A percentile compares a stretch with the other conserved stretches of the same genome.
These are phyloP conservation scores for Colletotrichum sp. DNA, from an alignment of 2,329 filamentous ascomycete genomes.

Conservation along the genomic window DNA sequence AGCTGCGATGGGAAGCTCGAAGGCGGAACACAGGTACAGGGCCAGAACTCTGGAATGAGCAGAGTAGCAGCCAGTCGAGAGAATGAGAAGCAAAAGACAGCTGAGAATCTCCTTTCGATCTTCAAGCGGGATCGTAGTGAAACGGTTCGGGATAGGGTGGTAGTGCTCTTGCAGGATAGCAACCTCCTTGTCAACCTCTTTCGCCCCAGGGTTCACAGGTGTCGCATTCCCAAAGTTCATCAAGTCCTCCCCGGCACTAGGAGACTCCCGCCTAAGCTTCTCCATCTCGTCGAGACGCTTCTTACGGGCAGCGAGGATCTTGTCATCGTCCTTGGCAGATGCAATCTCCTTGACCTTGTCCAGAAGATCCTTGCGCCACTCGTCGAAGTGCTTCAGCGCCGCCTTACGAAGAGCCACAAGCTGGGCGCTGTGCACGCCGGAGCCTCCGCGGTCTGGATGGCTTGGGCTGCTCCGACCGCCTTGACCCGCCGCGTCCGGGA, in stretches of 20 bases:
- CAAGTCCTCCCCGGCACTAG: conserved; percentile 42
- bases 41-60: conserved; percentile 75
- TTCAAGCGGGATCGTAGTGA: conserved; percentile 59
- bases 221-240: conserved; percentile 43
- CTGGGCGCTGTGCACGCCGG: conserved; percentile 25
- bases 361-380: conserved; percentile 79
- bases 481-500: conserved; percentile 14
- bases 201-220: conserved; percentile 23
- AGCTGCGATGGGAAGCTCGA: conserved; percentile 65
- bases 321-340: conserved; percentile 52
- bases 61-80: conserved; percentile 77
- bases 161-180: conserved; percentile 56
- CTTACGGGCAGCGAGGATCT: conserved; percentile 51
- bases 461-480: conserved; percentile 12
- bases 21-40: conserved; percentile 70
- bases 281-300: conserved; percentile 49
- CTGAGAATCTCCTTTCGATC: conserved; percentile 71
- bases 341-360: conserved; percentile 72
- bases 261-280: conserved; percentile 36
- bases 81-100: conserved; percentile 71
- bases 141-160: conserved; percentile 57
- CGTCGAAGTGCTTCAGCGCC: conserved; percentile 73
- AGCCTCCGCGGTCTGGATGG: conserved; percentile 16
- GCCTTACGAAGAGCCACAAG: conserved; percentile 45
- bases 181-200: conserved; percentile 43